phyloP scores from a whole-genome alignment of 345 rosid genomes.

The Reutealis trisperma region DNA sequence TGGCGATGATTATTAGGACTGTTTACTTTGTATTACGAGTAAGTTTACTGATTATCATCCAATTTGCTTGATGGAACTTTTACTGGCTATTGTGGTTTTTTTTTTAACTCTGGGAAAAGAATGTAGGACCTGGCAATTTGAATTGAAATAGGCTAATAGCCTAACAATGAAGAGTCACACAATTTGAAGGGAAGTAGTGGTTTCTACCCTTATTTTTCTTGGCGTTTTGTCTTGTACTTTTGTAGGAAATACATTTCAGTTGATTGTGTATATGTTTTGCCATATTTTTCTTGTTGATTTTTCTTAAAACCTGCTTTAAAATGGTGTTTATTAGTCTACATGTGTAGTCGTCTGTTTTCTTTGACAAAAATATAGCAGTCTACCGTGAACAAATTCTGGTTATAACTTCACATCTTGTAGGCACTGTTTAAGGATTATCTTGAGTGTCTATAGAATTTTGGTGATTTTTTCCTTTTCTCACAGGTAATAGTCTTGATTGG shows the following conservation, averaged over 20 bases:
- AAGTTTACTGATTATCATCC: too few relatives aligned
- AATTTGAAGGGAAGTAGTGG: neutral
- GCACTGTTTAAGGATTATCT: neutral
- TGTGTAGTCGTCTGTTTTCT: neutral
- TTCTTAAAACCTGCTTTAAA: neutral
- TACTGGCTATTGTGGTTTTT: neutral
- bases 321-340: neutral
- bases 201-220: neutral
- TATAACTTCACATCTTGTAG: neutral
- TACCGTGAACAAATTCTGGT: neutral
- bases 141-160: neutral
- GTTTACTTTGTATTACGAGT: neutral
- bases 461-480: slow-evolving; percentile 19
- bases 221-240: too few relatives aligned
- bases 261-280: neutral
- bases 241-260: neutral
- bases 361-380: neutral
- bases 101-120: neutral
- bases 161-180: neutral
- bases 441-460: neutral
- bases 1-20: neutral
- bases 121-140: neutral
- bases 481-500: slow-evolving; percentile 81
- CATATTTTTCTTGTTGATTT: too few relatives aligned
- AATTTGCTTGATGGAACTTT: too few relatives aligned